Evolutionary conservation across 371 early-diverging fungal species (phyloP).

Genomic region (Mortierella sp.): DNA sequence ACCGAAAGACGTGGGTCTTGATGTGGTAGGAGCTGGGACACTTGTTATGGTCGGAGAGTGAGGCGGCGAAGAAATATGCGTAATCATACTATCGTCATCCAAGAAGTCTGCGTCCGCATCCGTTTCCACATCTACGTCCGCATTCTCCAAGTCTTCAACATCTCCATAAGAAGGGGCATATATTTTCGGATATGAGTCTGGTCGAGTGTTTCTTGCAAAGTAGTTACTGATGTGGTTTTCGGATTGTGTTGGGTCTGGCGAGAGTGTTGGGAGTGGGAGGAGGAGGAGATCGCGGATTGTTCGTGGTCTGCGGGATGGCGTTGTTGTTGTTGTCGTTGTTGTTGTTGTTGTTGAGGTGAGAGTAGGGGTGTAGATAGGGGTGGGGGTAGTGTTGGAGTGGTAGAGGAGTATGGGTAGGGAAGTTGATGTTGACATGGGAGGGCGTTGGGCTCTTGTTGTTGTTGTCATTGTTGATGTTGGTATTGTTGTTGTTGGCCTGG

Average conservation of each 20-base stretch:
- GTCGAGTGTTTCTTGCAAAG: not conserved
- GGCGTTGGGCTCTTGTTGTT: not conserved
- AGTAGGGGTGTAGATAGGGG: not conserved
- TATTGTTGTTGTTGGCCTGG: too few relatives aligned
- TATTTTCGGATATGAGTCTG: not conserved
- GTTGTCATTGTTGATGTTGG: not conserved
- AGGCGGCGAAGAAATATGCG: not conserved
- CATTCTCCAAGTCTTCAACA: not conserved
- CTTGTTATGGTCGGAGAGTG: too few relatives aligned
- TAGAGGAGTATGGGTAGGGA: not conserved
- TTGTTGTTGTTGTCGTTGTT: not conserved
- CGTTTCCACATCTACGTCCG: too few relatives aligned
- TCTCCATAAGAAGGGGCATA: slow-evolving; percentile 5
- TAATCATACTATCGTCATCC: too few relatives aligned
- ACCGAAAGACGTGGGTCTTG: not conserved
- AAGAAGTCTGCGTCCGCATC: too few relatives aligned
- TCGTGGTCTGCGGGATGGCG: not conserved
- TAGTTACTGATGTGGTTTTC: slow-evolving; percentile 12
- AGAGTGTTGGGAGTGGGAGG: not conserved
- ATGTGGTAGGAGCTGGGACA: not conserved
- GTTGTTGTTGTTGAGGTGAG: not conserved
- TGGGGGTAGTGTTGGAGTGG: not conserved
- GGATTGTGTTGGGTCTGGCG: not conserved
- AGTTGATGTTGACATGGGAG: not conserved
- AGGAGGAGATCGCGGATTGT: not conserved